These are phyloP conservation scores for Thalassiosira sp. DNA, from an alignment of 352 stramenopile genomes.

Conservation along the genomic window DNA sequence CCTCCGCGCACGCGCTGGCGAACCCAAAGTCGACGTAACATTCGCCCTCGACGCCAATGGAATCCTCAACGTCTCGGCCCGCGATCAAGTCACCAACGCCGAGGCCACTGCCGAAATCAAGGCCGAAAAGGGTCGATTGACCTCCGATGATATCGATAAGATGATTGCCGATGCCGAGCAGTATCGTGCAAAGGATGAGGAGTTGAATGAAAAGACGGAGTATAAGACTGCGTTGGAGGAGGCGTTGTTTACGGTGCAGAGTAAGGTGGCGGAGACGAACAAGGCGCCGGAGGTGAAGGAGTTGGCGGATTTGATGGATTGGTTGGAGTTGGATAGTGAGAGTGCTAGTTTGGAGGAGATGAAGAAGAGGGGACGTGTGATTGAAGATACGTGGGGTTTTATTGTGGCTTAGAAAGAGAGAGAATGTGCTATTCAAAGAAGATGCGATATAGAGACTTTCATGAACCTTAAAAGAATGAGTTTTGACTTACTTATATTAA, in stretches of 20 bases:
- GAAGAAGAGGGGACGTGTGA: constrained; percentile 60
- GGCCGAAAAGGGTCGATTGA: constrained; percentile 84
- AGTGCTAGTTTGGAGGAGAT: constrained; percentile 65
- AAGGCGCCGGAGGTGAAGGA: constrained; percentile 68
- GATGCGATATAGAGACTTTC: too few relatives aligned
- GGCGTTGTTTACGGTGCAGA: constrained; percentile 74
- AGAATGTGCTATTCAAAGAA: not conserved
- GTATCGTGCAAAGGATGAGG: constrained; percentile 82
- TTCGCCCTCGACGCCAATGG: constrained; percentile 99
- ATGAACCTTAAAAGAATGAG: too few relatives aligned
- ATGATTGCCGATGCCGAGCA: constrained; percentile 90
- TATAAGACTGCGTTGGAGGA: constrained; percentile 79
- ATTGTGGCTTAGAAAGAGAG: constrained; percentile 40
- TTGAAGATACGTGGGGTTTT: constrained; percentile 68
- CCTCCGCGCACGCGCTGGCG: constrained; percentile 95
- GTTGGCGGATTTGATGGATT: constrained; percentile 81
- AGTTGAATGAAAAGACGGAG: constrained; percentile 71
- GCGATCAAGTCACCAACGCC: constrained; percentile 95
- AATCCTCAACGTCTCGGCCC: constrained; percentile 96
- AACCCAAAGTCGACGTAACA: constrained; percentile 97
- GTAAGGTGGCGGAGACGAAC: constrained; percentile 60
- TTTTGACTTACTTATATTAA: too few relatives aligned
- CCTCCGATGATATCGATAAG: constrained; percentile 87
- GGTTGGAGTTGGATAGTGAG: constrained; percentile 81
- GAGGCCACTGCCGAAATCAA: constrained; percentile 82